These are phyloP conservation scores for Kodamaea fungicola DNA, from an alignment of 1,139 yeast species.

Conservation along the genomic window DNA sequence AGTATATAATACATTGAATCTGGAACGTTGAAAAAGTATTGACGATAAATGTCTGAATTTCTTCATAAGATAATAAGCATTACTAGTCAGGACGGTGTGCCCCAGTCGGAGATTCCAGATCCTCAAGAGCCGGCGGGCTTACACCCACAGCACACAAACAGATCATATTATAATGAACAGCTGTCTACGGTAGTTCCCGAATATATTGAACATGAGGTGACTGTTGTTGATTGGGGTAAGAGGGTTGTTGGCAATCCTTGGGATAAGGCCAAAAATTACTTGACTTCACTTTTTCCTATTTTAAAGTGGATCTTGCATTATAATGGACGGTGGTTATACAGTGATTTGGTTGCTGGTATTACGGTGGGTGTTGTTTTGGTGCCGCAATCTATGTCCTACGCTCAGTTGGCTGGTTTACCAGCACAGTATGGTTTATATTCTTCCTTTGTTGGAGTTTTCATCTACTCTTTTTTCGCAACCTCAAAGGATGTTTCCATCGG, in stretches of 20 bases:
- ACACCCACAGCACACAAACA: conserved; percentile 6
- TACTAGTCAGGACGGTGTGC: conserved; percentile 12
- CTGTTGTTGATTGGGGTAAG: conserved; percentile 44
- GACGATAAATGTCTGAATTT: conserved; percentile 13
- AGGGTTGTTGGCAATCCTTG: conserved; percentile 40
- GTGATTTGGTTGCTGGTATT: conserved; percentile 87
- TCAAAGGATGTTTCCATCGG: conserved; percentile 95
- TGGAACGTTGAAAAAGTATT: too few species aligned
- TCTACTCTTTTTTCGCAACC: conserved; percentile 88
- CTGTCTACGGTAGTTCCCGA: conserved; percentile 31
- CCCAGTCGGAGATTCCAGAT: conserved; percentile 17
- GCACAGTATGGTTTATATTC: conserved; percentile 89
- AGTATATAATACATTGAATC: too few species aligned
- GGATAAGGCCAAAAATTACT: conserved; percentile 38
- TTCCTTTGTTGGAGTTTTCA: conserved; percentile 86
- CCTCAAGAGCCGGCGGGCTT: conserved; percentile 7
- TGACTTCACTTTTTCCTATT: conserved; percentile 72
- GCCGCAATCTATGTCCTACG: conserved; percentile 96
- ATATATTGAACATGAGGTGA: conserved; percentile 40
- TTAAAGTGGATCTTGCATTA: conserved; percentile 80
- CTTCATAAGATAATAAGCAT: conserved; percentile 11
- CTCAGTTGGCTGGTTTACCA: conserved; percentile 75
- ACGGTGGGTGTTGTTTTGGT: conserved; percentile 92
- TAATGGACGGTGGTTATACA: conserved; percentile 71
- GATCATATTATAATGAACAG: conserved; percentile 10